phyloP scores from a whole-genome alignment of 2,329 filamentous ascomycete genomes.

The Penicillium sp. region DNA sequence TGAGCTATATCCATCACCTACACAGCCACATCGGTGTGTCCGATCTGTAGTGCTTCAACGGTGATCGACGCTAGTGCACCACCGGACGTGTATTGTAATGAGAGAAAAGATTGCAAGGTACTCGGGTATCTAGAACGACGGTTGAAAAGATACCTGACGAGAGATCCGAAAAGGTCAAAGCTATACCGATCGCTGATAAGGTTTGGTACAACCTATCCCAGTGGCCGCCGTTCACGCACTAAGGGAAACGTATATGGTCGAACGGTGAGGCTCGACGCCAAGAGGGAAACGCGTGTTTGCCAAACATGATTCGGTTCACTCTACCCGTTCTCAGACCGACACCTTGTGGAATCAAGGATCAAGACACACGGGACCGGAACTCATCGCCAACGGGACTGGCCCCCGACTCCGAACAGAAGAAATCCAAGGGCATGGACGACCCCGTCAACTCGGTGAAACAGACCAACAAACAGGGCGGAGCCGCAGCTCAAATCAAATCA shows the following conservation, averaged over 20 bases:
- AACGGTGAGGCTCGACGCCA: too few species aligned
- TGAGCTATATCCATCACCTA: constrained; percentile 57
- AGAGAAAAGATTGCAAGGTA: too few species aligned
- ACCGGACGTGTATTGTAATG: too few species aligned
- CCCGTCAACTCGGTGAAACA: background rate
- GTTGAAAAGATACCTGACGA: too few species aligned
- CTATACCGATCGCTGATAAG: constrained; percentile 31
- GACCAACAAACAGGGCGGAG: background rate
- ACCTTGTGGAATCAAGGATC: background rate
- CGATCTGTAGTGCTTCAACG: constrained; percentile 47
- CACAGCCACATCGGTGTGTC: constrained; percentile 49
- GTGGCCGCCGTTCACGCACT: too few species aligned
- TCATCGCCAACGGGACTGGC: background rate
- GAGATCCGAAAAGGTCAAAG: constrained; percentile 8
- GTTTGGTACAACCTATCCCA: too few species aligned
- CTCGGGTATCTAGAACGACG: too few species aligned
- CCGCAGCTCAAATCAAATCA: background rate
- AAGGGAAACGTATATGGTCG: too few species aligned
- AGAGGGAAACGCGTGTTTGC: constrained; percentile 28
- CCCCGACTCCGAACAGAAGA: background rate
- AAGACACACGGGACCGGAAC: background rate
- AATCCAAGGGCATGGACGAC: too few species aligned
- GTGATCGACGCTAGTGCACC: constrained; percentile 41
- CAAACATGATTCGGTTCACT: constrained; percentile 26
- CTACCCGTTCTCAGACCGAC: too few species aligned